Evolutionary conservation across 352 stramenopile genomes (phyloP).

Genomic region (Phytophthora pseudosyringae): DNA sequence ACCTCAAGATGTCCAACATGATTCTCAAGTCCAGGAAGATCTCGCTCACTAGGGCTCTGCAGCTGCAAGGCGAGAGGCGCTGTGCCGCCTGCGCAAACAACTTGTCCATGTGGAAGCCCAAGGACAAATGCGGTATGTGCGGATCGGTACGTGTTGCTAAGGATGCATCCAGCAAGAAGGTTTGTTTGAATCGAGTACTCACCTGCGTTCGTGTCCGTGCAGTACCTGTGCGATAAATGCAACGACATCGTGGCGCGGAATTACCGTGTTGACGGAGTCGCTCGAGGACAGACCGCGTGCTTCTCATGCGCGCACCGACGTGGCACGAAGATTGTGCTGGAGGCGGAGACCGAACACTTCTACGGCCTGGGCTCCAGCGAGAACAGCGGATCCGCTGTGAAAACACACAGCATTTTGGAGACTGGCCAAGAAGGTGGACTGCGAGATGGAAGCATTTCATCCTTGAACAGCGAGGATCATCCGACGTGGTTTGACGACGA

Average conservation of each 20-base stretch:
- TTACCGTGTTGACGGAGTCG: slow-evolving; percentile 55
- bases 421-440: slow-evolving; percentile 12
- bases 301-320: slow-evolving; percentile 66
- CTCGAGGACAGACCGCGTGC: slow-evolving; percentile 47
- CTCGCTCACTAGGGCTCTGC: slow-evolving; percentile 44
- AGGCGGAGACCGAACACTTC: slow-evolving; percentile 1
- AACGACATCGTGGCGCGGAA: slow-evolving; percentile 63
- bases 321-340: slow-evolving; percentile 31
- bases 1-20: slow-evolving; percentile 60
- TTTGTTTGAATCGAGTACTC: neutral
- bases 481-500: slow-evolving; percentile 31
- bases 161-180: neutral
- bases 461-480: slow-evolving; percentile 21
- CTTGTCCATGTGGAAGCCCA: slow-evolving; percentile 63
- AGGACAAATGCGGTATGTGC: slow-evolving; percentile 67
- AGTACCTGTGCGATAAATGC: slow-evolving; percentile 82
- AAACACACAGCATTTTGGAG: slow-evolving; percentile 20
- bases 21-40: slow-evolving; percentile 45
- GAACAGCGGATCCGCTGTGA: slow-evolving; percentile 9
- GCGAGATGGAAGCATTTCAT: slow-evolving; percentile 26
- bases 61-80: slow-evolving; percentile 62
- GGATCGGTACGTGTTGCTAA: slow-evolving; percentile 53
- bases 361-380: slow-evolving; percentile 9
- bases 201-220: slow-evolving; percentile 11
- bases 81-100: slow-evolving; percentile 68